Evolutionary conservation across 2,329 filamentous ascomycete species (phyloP).

Genomic region (Cladosporium sp.): DNA sequence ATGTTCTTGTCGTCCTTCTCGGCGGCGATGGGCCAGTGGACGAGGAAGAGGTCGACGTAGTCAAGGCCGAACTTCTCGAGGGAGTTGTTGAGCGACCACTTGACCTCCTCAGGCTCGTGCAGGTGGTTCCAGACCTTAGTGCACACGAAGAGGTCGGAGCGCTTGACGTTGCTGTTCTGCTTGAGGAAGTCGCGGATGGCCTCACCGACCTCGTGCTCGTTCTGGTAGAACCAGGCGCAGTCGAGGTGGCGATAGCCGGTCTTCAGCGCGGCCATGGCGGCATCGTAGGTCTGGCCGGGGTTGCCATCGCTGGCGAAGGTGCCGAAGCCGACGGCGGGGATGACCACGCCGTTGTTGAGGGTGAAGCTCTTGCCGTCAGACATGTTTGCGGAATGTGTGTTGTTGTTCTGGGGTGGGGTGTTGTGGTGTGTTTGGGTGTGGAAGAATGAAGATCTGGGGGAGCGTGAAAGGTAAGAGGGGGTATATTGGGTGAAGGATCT

Average conservation of each 20-base stretch:
- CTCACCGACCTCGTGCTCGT: constrained; percentile 49
- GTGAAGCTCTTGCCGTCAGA: constrained; percentile 49
- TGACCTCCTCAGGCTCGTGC: constrained; percentile 35
- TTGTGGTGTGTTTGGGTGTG: neutral
- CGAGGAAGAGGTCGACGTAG: constrained; percentile 32
- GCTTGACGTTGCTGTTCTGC: constrained; percentile 40
- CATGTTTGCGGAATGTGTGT: constrained; percentile 39
- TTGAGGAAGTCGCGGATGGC: constrained; percentile 51
- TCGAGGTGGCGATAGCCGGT: constrained; percentile 51
- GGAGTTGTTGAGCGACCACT: constrained; percentile 30
- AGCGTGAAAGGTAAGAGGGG: constrained; percentile 3
- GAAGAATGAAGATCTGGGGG: constrained; percentile 1
- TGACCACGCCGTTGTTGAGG: constrained; percentile 53
- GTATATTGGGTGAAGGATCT: neutral
- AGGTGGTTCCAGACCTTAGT: constrained; percentile 51
- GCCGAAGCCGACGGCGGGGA: constrained; percentile 59
- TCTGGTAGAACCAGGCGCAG: constrained; percentile 51
- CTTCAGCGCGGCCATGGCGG: constrained; percentile 44
- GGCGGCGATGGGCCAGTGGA: constrained; percentile 43
- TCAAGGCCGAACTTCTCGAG: constrained; percentile 29
- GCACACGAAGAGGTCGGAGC: constrained; percentile 46
- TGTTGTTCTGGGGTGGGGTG: neutral
- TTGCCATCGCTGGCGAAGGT: constrained; percentile 62
- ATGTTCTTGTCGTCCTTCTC: constrained; percentile 45
- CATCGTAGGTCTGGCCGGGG: constrained; percentile 53